Evolutionary conservation across 164 flowering plant species (phyloP).

Genomic region (Piper longum): DNA sequence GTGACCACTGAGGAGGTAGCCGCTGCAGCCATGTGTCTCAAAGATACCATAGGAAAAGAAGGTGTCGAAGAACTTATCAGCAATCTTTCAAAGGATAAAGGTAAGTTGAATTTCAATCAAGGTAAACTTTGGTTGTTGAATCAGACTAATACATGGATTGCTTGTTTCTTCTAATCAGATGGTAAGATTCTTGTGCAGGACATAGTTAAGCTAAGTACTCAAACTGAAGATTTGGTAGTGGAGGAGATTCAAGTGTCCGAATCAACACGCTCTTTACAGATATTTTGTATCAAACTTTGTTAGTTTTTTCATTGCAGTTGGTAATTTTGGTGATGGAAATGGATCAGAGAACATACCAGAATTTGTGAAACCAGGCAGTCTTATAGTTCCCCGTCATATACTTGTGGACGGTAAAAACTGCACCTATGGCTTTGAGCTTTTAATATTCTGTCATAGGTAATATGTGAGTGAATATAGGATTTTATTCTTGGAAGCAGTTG

Average conservation of each 20-base stretch:
- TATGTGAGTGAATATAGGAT: not conserved
- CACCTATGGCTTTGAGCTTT: not conserved
- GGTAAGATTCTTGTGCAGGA: constrained; percentile 71
- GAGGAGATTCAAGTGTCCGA: not conserved
- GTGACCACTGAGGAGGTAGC: constrained; percentile 87
- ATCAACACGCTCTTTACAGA: not conserved
- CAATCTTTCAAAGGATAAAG: constrained; percentile 69
- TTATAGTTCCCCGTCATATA: too few species aligned
- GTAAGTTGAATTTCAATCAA: constrained; percentile 13
- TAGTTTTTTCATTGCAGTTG: not conserved
- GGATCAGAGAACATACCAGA: not conserved
- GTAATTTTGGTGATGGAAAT: not conserved
- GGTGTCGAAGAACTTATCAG: constrained; percentile 68
- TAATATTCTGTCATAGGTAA: not conserved
- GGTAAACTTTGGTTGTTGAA: not conserved
- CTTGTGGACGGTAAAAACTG: not conserved
- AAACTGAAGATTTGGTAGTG: not conserved
- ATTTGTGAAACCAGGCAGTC: too few species aligned
- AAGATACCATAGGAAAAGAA: constrained; percentile 55
- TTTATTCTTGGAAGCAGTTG: not conserved
- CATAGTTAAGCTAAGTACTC: constrained; percentile 27
- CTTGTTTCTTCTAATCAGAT: constrained; percentile 25
- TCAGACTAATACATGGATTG: not conserved
- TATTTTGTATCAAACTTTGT: too few species aligned
- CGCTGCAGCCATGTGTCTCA: constrained; percentile 54